Evolutionary conservation across 352 stramenopile genomes (phyloP).

Genomic region (Stramenopiles sp.): DNA sequence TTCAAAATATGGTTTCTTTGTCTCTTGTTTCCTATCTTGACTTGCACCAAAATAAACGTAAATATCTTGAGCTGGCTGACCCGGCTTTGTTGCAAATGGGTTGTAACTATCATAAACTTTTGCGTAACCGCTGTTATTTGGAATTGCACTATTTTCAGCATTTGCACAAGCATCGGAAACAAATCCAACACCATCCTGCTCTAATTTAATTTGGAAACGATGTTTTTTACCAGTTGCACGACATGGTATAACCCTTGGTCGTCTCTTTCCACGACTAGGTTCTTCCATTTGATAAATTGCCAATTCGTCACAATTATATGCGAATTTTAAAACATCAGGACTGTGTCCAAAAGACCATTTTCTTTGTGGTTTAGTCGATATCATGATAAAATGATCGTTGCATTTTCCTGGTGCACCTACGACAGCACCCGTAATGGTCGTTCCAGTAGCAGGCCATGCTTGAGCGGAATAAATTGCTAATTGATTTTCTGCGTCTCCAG

Average conservation of each 20-base stretch:
- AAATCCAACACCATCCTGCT: background rate
- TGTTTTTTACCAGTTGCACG: background rate
- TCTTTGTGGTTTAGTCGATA: conserved; percentile 6
- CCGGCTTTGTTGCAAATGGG: background rate
- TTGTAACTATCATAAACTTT: background rate
- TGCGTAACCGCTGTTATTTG: background rate
- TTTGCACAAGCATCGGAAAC: background rate
- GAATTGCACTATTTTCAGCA: background rate
- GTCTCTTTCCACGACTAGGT: background rate
- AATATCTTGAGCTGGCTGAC: background rate
- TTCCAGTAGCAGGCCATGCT: conserved; percentile 1
- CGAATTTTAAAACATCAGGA: background rate
- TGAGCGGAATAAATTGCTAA: background rate
- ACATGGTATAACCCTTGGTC: background rate
- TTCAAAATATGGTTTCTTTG: conserved; percentile 5
- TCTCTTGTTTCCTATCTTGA: conserved; percentile 8
- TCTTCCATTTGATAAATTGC: conserved; percentile 7
- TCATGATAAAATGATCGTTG: conserved; percentile 8
- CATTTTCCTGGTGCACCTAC: conserved; percentile 3
- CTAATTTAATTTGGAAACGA: background rate
- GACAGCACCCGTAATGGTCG: background rate
- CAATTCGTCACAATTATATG: conserved; percentile 3
- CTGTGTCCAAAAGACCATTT: background rate
- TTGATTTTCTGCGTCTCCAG: conserved; percentile 3
- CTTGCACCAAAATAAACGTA: conserved; percentile 8